Evolutionary conservation across 1,139 yeast genomes (phyloP), one percentile per base, ranked within the genome.

Genomic region (Wickerhamiella infanticola): DNA sequence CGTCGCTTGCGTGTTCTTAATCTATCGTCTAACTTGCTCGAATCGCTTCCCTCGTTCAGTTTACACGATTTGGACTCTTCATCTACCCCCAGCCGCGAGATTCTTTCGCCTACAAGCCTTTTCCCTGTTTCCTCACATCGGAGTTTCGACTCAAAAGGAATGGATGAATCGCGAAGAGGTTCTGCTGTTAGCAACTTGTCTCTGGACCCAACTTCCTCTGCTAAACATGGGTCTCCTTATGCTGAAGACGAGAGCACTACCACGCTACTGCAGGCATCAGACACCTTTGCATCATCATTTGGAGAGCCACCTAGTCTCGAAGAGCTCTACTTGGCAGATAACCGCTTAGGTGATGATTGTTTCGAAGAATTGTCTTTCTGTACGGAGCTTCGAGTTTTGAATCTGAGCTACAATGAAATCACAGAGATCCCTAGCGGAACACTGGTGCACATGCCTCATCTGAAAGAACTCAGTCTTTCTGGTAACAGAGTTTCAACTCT

Each of bases 401-500:
- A 90, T 56, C 60, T 90, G 50, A 77, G 95, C 0, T 88, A 88
- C 61, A 93, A 90, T 58, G 90, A 80, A 52, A 62, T 93, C 40
- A 66, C 79, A 40, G 97, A 93, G 56, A 75, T 90, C 35, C 94
- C 94, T 0, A 67, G 69, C 24, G 88, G 90, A 3, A 78, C 83
- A 0, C 63, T 82, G 25, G 64, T 79, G 41, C 70, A 80, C 42
- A 65, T 84, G 51, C 65, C 69, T 1, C 66, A 69, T 35, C 65
- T 90, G 51, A 72, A 72, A 4, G 86, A 79, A 51, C 66, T 93
- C n/a, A 84, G 75, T 57, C 60, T 90, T 38, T 80, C 95, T 1
- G 98, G 98, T 42, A 90, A 90, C 57, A 77, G 78, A 45, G 65
- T 93, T 38, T 72, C 83, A 0, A 75, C 82, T 4, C 66, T 90